Evolutionary conservation across 306 rosid species (phyloP), one percentile per base, ranked within the genome.

Genomic region (Lotus japonicus): DNA sequence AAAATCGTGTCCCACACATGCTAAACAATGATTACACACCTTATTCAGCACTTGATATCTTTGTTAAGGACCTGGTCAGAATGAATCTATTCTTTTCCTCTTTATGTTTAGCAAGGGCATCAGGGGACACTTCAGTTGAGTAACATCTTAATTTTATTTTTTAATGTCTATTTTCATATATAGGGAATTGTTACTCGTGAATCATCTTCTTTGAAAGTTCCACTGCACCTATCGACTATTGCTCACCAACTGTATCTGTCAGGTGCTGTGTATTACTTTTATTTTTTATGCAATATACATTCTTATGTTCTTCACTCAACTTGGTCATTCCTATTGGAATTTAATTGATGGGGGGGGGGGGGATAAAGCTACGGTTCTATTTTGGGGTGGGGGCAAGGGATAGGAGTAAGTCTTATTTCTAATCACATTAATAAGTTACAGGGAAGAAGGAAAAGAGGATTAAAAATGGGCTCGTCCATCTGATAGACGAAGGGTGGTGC

Each of bases 1-100:
- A 89, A 83, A 89, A 89, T 61, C 97, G 98, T 64, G 98, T 83
- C 78, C 98, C 92, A 0, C 98, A 92, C 85, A 92, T 92, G 97
- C 73, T 92, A 76, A 86, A 88, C 62, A 80, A 90, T 79, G 98
- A 92, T 80, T 92, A 89, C 79, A 89, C 91, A 66, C 98, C 97
- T 16, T 85, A 82, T 79, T 92, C 98, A 56, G 97, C 98, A 31
- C 92, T 92, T 66, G 89, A 92, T 76, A 92, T 92, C 81, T 92
- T 92, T 82, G 98, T 92, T 74, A 92, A 92, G 78, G 98, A 92
- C 80, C 63, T 92, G 97, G 98, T 92, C 41, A 76, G 92, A 61
- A 52, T 69, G 10, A 49, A 65, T 66, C 52, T 28, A 75, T 46
- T 46, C 23, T 28, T 21, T 45, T 46, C 42, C 16, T n/a, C 28